Evolutionary conservation across 768 basidiomycete species (phyloP), one percentile per base, ranked within the genome.

Genomic region (Kwoniella mangroviensis): DNA sequence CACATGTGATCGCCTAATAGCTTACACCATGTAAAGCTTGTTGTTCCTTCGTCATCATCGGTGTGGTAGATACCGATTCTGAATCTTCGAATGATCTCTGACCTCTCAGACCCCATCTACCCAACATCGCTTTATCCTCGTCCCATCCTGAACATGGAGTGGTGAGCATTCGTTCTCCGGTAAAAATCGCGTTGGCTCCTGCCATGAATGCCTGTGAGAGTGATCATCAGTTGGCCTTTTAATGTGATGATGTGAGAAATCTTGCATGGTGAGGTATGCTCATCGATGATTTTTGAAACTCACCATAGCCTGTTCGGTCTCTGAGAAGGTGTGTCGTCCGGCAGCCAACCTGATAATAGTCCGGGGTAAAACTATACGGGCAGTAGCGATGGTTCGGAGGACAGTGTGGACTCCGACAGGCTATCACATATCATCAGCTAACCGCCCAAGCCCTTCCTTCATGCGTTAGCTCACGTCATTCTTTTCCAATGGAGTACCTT

Each of bases 121-220:
- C 85, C 89, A 98, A 92, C 93, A 98, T 92, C 11, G 90, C 87
- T 81, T 95, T 96, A 84, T 98, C 96, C 89, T 95, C 92, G 78
- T 97, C 94, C 96, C 95, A 98, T 53, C 93, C 92, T 11, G 92
- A 91, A 91, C 94, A 97, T 56, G 95, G 94, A 15, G 96, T 98
- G 13, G 96, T 98, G 74, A 98, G 83, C 96, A 98, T 98, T 75
- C 90, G 87, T 81, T 98, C 96, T 53, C 95, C 96, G n/a, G 96
- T 98, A 83, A 98, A 98, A 70, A 98, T 90, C 22, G 96, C 96
- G 79, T 98, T 98, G 22, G 95, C 96, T 24, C 96, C 96, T 0
- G 96, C 94, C 92, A 98, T 91, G 85, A 98, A 98, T 80, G 80
- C 81, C 79, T 81, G 64, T 19, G 69, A 24, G 15, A 57, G 12